Evolutionary conservation across 768 basidiomycete species (phyloP), one percentile per base, ranked within the genome.

Genomic region (Xerocomellus intermedius): DNA sequence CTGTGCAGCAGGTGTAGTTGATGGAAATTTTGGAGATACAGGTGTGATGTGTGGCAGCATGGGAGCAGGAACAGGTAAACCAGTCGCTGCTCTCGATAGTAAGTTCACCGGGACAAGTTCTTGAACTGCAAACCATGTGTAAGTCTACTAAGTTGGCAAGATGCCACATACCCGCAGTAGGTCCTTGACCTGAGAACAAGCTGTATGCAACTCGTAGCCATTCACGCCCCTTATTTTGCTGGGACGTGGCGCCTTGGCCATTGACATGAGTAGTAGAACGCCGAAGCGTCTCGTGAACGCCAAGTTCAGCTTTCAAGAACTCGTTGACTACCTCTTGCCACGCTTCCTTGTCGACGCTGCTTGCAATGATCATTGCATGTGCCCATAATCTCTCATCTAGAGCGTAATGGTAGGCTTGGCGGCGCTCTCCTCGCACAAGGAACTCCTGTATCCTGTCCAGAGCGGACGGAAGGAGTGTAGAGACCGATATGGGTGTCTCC

Each of bases 281-380:
- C 47, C 60, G 52, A 36, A 50, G 47, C 13, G 67, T 68, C 19
- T 74, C 72, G 42, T 73, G 75, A 7, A 68, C 64, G 1, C 82
- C 81, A 4, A 98, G 75, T 66, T 97, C 96, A 16, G 82, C 77
- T 33, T 82, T 82, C 35, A 95, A 69, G 64, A 98, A 99, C 56
- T 95, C 91, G 42, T 80, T 82, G 0, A 92, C 89, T 13, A 88
- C 89, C 57, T 94, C 92, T 64, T 90, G 91, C 94, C 94, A 98
- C 2, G 91, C 79, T 28, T 97, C 94, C 62, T 90, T 91, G 69
- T 96, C 96, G 48, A 97, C 82, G 52, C 90, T 88, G 64, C 91
- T 95, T 10, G 96, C 85, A 59, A 99, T 94, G 52, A 98, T 72
- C 82, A 98, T 84, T 2, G 97, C 96, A 70, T 99, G 97, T 1